Evolutionary conservation across 768 basidiomycete genomes (phyloP).

Genomic region (Hygrocybe coccinea): DNA sequence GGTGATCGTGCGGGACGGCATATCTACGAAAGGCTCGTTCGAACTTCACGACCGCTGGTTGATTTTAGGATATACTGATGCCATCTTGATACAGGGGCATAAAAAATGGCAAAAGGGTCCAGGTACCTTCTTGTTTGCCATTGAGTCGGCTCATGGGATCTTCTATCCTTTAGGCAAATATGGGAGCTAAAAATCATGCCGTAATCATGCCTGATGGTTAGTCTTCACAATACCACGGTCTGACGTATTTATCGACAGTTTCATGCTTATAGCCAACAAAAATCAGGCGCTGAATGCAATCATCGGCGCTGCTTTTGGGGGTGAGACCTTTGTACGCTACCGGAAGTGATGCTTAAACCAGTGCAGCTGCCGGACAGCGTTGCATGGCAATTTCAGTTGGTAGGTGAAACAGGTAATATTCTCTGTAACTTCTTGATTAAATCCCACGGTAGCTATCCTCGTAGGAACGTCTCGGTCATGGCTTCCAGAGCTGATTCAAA

Average conservation of each 20-base stretch:
- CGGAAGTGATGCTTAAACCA: constrained; percentile 5
- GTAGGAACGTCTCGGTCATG: constrained; percentile 77
- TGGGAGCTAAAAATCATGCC: constrained; percentile 98
- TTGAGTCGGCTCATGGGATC: background rate
- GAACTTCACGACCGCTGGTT: background rate
- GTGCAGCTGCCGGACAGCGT: constrained; percentile 85
- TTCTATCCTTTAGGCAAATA: constrained; percentile 37
- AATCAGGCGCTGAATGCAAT: constrained; percentile 90
- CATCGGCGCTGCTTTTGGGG: constrained; percentile 89
- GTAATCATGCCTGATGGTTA: constrained; percentile 90
- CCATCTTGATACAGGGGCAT: constrained; percentile 53
- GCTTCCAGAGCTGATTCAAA: constrained; percentile 82
- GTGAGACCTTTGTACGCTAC: constrained; percentile 32
- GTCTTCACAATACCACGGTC: constrained; percentile 12
- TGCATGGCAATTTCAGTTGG: constrained; percentile 97
- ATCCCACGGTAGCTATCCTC: constrained; percentile 49
- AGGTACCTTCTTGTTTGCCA: constrained; percentile 35
- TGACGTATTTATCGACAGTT: background rate
- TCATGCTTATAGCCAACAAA: constrained; percentile 65
- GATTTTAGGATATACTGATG: constrained; percentile 3
- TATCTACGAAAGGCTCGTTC: constrained; percentile 75
- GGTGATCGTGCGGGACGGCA: constrained; percentile 90
- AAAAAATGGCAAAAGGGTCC: constrained; percentile 83
- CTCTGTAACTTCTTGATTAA: background rate
- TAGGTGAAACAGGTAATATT: constrained; percentile 29